These are phyloP conservation scores for Pythium guiyangense DNA, from an alignment of 352 stramenopile genomes.

Conservation along the genomic window DNA sequence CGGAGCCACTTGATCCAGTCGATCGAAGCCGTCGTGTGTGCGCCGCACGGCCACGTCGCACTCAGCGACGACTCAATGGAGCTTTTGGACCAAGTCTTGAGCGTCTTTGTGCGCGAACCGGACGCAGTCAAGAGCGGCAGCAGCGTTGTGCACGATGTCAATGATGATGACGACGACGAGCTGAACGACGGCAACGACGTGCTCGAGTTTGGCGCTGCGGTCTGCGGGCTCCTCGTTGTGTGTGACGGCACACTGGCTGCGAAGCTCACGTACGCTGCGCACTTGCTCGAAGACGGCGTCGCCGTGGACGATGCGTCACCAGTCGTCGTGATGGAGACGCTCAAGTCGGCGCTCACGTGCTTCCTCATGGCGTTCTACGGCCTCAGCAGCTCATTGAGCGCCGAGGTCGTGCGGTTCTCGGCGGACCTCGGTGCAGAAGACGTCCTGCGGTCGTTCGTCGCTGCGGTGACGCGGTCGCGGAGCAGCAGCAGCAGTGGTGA, in stretches of 20 bases:
- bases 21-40: constrained; percentile 40
- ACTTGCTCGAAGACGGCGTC: constrained; percentile 23
- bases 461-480: constrained; percentile 3
- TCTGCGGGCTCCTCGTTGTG: constrained; percentile 64
- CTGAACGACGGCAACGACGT: constrained; percentile 45
- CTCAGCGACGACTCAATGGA: constrained; percentile 60
- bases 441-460: constrained; percentile 56
- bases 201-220: constrained; percentile 42
- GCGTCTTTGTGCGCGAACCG: constrained; percentile 59
- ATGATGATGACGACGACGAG: constrained; percentile 26
- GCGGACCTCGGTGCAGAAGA: constrained; percentile 60
- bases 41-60: constrained; percentile 5
- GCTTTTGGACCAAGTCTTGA: constrained; percentile 53
- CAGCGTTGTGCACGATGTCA: constrained; percentile 1
- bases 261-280: constrained; percentile 45
- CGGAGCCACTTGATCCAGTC: constrained; percentile 45
- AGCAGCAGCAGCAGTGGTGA: not conserved
- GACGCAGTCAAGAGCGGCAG: constrained; percentile 15
- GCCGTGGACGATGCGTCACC: not conserved
- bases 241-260: constrained; percentile 59
- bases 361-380: constrained; percentile 84
- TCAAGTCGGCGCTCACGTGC: constrained; percentile 62
- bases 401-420: constrained; percentile 69
- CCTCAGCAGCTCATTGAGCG: constrained; percentile 73
- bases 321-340: constrained; percentile 44